Conservation (phyloP, 495 filamentous ascomycete species). For the Annulohypoxylon stygium region DNA sequence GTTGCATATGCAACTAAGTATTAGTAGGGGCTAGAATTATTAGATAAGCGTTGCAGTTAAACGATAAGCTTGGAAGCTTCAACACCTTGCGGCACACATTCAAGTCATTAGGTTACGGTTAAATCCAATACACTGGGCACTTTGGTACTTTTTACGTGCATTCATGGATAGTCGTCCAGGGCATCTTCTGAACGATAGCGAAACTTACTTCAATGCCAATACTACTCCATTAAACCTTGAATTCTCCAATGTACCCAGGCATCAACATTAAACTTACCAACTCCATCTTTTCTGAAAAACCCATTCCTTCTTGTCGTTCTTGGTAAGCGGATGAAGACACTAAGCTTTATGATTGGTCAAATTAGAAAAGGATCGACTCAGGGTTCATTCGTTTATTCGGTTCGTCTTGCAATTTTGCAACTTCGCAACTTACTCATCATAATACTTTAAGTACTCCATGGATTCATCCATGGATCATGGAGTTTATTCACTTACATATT, state of each 20-base stretch:
- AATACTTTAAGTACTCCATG: background rate
- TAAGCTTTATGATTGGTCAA: constrained; percentile 32
- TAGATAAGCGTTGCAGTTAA: constrained; percentile 10
- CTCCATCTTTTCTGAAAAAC: constrained; percentile 8
- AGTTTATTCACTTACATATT: constrained; percentile 9
- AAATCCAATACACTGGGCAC: background rate
- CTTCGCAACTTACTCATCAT: constrained; percentile 17
- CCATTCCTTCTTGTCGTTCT: constrained; percentile 35
- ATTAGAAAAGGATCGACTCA: constrained; percentile 37
- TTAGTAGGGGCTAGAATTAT: background rate
- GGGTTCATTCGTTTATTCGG: constrained; percentile 15
- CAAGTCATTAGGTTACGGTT: background rate
- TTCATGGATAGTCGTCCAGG: too few relatives aligned
- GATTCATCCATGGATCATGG: constrained; percentile 3
- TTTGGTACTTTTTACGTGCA: too few relatives aligned
- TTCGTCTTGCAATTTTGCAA: constrained; percentile 2
- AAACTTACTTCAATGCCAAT: background rate
- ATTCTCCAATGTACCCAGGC: constrained; percentile 6
- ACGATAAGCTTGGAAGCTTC: constrained; percentile 4
- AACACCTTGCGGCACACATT: background rate
- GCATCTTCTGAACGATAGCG: background rate
- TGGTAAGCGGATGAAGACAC: constrained; percentile 36
- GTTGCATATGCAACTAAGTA: constrained; percentile 3
- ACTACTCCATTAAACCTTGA: background rate
- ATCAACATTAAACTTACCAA: constrained; percentile 2